phyloP scores from a whole-genome alignment of 306 rosid genomes.

The Quercus alba region DNA sequence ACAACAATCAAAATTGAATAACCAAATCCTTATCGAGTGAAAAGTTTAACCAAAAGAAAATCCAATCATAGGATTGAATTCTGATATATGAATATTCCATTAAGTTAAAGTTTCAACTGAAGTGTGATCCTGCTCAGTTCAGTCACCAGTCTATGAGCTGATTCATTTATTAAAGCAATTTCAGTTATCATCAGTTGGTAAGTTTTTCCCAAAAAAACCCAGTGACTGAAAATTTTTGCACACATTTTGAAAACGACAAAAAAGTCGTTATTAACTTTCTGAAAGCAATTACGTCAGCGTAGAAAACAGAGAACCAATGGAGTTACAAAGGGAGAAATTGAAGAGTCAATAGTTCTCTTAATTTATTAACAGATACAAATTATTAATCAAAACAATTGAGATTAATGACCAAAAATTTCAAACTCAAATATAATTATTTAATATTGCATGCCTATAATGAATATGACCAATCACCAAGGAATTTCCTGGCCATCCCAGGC shows the following conservation, averaged over 20 bases:
- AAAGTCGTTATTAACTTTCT: not conserved
- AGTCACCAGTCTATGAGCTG: too few relatives aligned
- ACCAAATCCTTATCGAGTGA: too few relatives aligned
- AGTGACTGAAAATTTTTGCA: not conserved
- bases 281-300: not conserved
- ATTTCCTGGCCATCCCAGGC: constrained; percentile 99
- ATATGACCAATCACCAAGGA: constrained; percentile 57
- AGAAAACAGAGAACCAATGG: not conserved
- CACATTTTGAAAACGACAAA: not conserved
- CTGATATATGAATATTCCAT: too few relatives aligned
- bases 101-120: too few relatives aligned
- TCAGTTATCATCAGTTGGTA: too few relatives aligned
- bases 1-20: too few relatives aligned
- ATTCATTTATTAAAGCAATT: too few relatives aligned
- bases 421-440: not conserved
- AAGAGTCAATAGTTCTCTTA: not conserved
- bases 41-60: too few relatives aligned
- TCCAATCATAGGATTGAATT: too few relatives aligned
- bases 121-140: too few relatives aligned
- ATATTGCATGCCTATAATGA: not conserved
- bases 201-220: too few relatives aligned
- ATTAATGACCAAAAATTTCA: not conserved
- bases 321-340: not conserved
- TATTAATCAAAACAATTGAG: not conserved
- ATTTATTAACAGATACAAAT: not conserved